Conservation (phyloP, 1,139 yeast species). For the Yamadazyma epiphylla region DNA sequence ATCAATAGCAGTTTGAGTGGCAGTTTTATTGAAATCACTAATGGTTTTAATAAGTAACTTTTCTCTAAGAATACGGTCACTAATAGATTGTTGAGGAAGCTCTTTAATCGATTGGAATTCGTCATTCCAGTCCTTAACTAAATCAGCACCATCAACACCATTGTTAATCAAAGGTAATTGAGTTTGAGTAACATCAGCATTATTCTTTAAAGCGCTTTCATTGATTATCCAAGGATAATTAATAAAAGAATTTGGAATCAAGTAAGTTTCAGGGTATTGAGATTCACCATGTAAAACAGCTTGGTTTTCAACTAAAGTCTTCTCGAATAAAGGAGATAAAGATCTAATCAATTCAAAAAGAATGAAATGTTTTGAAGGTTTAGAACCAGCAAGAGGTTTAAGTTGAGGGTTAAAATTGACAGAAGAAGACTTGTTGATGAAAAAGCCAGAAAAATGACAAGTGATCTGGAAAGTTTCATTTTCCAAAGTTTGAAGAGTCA, state of each 20-base stretch:
- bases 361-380: conserved; percentile 40
- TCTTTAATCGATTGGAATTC: conserved; percentile 83
- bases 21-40: conserved; percentile 72
- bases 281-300: conserved; percentile 43
- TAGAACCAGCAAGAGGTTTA: conserved; percentile 29
- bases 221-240: conserved; percentile 76
- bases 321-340: conserved; percentile 51
- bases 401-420: conserved; percentile 61
- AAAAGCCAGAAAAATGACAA: conserved; percentile 75
- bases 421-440: conserved; percentile 63
- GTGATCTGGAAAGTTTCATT: conserved; percentile 78
- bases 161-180: conserved; percentile 54
- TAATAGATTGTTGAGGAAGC: conserved; percentile 52
- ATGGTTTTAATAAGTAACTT: conserved; percentile 68
- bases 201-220: conserved; percentile 17
- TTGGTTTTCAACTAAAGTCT: conserved; percentile 37
- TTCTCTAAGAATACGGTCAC: conserved; percentile 74
- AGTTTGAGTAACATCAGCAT: conserved; percentile 60
- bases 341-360: conserved; percentile 50
- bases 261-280: conserved; percentile 51
- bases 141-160: conserved; percentile 58
- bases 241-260: conserved; percentile 59
- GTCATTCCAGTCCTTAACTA: conserved; percentile 81
- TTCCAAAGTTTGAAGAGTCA: conserved; percentile 74
- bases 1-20: conserved; percentile 76